Base-by-base conservation (phyloP, 306 rosid genomes). In the Vicia villosa region DNA sequence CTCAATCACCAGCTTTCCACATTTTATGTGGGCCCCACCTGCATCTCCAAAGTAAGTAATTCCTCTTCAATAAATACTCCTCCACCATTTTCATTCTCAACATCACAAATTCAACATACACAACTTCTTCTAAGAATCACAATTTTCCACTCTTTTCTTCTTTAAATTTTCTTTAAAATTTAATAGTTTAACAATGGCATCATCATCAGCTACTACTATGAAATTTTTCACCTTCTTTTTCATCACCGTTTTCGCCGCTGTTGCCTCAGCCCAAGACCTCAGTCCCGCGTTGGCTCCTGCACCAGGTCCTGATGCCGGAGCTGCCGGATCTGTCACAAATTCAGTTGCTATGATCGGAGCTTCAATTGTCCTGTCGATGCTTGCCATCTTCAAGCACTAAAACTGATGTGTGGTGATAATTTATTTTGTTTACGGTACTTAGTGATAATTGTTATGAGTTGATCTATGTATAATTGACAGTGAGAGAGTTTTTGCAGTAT, bases 221-320 rank as follows among this genome's bases (percentile, higher is more conserved):
- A 84, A 80, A 79, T 71, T 70, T 57, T 24, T 76, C 63, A 41
- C 70, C 40, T 6, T 49, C 20, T 36, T 69, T 21, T 14, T 77
- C 3, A 49, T 56, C 8, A 64, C 52, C 19, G 67, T 43, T 2
- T 24, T 86, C 40, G 66, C 81, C 16, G 57, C 63, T 24, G 34
- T 65, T 9, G 80, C 75, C 4, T 1, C 74, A 1, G 87, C 86
- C 1, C 91, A 83, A 50, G 89, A 82, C 5, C n/a, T 50, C 1
- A 36, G 64, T 0, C 20, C 70, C 0, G 54, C 82, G 0, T 36
- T 36, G 24, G 60, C 84, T 0, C 76, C 87, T 0, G 73, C 84
- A 0, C 89, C 83, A 1, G 60, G 21, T 3, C 68, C n/a, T n/a
- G n/a, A n/a, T n/a, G n/a, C n/a, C n/a, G n/a, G n/a, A n/a, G n/a